These are phyloP conservation scores for Globisporangium paroecandrum DNA, from an alignment of 352 stramenopile species.

Conservation along the genomic window DNA sequence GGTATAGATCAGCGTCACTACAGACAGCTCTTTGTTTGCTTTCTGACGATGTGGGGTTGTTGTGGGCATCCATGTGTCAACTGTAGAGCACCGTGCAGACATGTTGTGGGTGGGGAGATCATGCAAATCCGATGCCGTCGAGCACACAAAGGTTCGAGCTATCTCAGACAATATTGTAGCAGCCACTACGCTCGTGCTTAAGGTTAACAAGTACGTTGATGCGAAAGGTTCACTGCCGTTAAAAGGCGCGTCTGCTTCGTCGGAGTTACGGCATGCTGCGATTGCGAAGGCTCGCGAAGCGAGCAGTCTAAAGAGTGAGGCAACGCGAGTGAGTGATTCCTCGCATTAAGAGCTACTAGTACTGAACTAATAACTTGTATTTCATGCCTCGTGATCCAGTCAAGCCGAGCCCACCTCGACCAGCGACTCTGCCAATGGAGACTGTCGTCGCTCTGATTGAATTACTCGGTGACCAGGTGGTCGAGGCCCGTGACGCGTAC, in stretches of 20 bases:
- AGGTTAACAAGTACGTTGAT: neutral
- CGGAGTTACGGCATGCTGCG: neutral
- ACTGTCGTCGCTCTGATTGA: conserved; percentile 59
- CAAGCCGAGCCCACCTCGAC: neutral
- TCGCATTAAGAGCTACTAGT: no score
- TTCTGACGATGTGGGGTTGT: neutral
- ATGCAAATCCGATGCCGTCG: conserved; percentile 48
- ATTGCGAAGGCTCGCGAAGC: neutral
- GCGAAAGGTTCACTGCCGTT: neutral
- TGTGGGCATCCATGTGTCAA: neutral
- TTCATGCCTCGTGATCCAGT: neutral
- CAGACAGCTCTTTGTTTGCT: no score
- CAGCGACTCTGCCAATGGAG: conserved; percentile 25
- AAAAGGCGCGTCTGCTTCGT: conserved; percentile 1
- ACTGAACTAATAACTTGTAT: neutral
- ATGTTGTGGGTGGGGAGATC: conserved; percentile 50
- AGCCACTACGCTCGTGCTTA: neutral
- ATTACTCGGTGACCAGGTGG: conserved; percentile 56
- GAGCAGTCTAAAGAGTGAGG: neutral
- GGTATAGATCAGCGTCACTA: neutral
- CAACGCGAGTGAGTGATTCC: neutral
- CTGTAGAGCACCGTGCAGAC: conserved; percentile 27
- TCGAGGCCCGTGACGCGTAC: conserved; percentile 54
- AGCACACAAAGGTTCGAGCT: conserved; percentile 19
- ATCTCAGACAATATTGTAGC: neutral